phyloP scores from a whole-genome alignment of 257 asterid genomes.

The Parsonsia alboflavescens region DNA sequence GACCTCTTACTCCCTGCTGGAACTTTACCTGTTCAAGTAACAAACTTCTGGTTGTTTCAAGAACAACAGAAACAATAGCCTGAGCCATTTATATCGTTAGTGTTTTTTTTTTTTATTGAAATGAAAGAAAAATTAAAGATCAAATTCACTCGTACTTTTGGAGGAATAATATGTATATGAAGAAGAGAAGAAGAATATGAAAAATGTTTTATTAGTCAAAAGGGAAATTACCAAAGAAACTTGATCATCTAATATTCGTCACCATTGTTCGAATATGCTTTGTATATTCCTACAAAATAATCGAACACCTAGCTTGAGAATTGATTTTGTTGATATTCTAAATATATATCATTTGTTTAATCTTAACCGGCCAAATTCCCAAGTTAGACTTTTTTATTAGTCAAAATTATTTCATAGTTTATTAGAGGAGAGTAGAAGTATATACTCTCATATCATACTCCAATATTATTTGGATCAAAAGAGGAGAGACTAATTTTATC shows the following conservation, averaged over 20 bases:
- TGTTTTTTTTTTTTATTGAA: too few species aligned
- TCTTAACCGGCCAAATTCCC: not conserved
- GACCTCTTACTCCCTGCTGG: conserved; percentile 23
- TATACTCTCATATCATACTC: too few species aligned
- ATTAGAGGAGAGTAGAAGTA: too few species aligned
- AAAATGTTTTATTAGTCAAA: not conserved
- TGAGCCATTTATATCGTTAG: not conserved
- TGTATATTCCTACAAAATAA: not conserved
- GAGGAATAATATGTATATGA: too few species aligned
- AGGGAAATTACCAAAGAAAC: not conserved
- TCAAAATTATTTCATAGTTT: not conserved
- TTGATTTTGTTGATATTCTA: not conserved
- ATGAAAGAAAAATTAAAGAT: too few species aligned
- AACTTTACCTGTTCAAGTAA: conserved; percentile 24
- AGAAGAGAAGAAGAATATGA: too few species aligned
- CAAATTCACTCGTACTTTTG: not conserved
- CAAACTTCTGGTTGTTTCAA: conserved; percentile 4
- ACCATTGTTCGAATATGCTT: not conserved
- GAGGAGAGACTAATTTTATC: too few species aligned
- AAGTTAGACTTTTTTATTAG: not conserved
- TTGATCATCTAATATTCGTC: not conserved
- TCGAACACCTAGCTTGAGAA: not conserved
- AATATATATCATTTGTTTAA: not conserved
- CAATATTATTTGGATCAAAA: too few species aligned
- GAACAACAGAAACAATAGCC: conserved; percentile 1